Conservation (phyloP, 495 filamentous ascomycete species). For the Daldinia decipiens region DNA sequence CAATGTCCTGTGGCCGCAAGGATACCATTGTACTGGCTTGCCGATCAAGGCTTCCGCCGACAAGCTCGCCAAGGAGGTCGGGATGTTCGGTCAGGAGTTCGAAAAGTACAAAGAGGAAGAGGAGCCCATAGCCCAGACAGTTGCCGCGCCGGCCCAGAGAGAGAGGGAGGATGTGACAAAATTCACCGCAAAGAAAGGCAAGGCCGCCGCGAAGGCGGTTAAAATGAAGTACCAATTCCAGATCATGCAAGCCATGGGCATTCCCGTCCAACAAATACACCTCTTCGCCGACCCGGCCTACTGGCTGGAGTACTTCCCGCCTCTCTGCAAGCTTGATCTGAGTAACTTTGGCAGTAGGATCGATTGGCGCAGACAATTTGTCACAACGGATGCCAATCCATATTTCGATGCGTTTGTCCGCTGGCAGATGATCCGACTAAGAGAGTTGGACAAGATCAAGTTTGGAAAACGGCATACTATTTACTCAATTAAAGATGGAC, state of each 20-base stretch:
- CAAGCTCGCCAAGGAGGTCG: conserved; percentile 88
- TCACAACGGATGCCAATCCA: conserved; percentile 96
- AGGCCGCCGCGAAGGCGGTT: conserved; percentile 88
- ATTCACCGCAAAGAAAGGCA: conserved; percentile 93
- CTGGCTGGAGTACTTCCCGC: conserved; percentile 91
- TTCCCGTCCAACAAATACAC: conserved; percentile 87
- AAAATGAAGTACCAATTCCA: conserved; percentile 75
- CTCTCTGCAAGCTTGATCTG: conserved; percentile 80
- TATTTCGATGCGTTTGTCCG: conserved; percentile 96
- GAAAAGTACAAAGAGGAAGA: conserved; percentile 75
- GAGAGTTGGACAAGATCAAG: conserved; percentile 90
- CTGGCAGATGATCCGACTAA: conserved; percentile 97
- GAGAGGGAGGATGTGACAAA: conserved; percentile 81
- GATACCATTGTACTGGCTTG: conserved; percentile 97
- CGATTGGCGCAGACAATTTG: conserved; percentile 91
- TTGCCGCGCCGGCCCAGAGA: conserved; percentile 33
- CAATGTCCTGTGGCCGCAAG: conserved; percentile 84
- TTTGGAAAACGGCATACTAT: conserved; percentile 95
- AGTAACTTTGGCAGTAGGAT: conserved; percentile 85
- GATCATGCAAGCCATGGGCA: conserved; percentile 77
- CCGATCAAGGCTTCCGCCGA: conserved; percentile 98
- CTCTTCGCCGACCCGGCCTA: conserved; percentile 86
- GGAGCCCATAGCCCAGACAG: conserved; percentile 46
- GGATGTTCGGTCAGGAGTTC: conserved; percentile 89
- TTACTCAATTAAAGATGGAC: conserved; percentile 95